Conservation (phyloP, 1,284 basidiomycete genomes). For the Sparassis latifolia region DNA sequence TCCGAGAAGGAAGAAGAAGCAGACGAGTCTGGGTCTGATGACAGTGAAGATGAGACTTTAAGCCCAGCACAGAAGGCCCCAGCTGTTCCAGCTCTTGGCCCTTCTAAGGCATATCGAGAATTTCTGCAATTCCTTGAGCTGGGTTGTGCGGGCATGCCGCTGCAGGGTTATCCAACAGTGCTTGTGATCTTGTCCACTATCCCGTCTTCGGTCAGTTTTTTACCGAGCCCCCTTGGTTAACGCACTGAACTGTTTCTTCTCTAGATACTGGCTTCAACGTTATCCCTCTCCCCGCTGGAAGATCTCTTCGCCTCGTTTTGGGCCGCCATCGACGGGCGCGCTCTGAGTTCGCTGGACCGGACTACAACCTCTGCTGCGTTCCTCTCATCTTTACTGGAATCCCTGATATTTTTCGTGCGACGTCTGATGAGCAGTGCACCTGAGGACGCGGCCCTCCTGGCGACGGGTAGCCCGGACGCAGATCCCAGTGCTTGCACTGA, state of each 20-base stretch:
- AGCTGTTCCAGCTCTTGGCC: slow-evolving; percentile 5
- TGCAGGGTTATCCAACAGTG: slow-evolving; percentile 72
- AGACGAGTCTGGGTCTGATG: slow-evolving; percentile 22
- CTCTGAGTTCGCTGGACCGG: slow-evolving; percentile 49
- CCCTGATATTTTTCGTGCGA: slow-evolving; percentile 49
- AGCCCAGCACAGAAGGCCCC: slow-evolving; percentile 6
- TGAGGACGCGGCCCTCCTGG: slow-evolving; percentile 11
- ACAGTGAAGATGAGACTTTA: slow-evolving; percentile 14
- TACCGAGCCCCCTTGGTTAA: neutral
- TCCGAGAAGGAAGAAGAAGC: slow-evolving; percentile 11
- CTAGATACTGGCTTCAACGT: slow-evolving; percentile 11
- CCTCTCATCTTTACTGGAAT: slow-evolving; percentile 66
- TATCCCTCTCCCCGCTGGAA: slow-evolving; percentile 22
- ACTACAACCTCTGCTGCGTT: slow-evolving; percentile 52
- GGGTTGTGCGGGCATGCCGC: slow-evolving; percentile 71
- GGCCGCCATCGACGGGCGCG: slow-evolving; percentile 65
- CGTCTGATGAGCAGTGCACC: slow-evolving; percentile 25
- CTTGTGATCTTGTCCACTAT: slow-evolving; percentile 77
- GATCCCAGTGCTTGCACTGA: slow-evolving; percentile 8
- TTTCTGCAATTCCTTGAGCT: slow-evolving; percentile 71
- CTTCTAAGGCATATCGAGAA: slow-evolving; percentile 45
- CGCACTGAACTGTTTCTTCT: neutral
- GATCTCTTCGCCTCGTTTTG: slow-evolving; percentile 73
- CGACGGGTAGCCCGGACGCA: slow-evolving; percentile 1
- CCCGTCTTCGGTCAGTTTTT: slow-evolving; percentile 46